phyloP scores from a whole-genome alignment of 73 alveolate genomes.

The Blepharisma stoltei region DNA sequence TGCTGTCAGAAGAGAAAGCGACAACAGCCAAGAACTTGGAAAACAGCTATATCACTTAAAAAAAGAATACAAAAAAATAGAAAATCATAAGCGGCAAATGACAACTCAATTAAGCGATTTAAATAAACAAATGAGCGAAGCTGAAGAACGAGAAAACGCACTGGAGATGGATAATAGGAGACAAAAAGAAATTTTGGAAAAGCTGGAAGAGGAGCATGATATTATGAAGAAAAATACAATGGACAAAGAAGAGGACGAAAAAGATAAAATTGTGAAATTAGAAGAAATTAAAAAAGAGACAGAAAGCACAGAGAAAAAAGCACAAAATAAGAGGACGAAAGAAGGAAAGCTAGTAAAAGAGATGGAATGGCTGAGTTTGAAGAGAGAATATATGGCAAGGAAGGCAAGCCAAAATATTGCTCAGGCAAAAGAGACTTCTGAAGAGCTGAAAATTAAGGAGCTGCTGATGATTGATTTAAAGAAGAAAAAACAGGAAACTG shows the following conservation, averaged over 20 bases:
- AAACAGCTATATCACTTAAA: constrained; percentile 59
- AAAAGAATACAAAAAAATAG: constrained; percentile 64
- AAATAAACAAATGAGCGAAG: constrained; percentile 62
- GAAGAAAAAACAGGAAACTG: constrained; percentile 88
- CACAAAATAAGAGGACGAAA: constrained; percentile 51
- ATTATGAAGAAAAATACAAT: constrained; percentile 39
- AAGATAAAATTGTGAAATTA: constrained; percentile 48
- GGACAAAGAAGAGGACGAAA: constrained; percentile 46
- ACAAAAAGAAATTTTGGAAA: constrained; percentile 63
- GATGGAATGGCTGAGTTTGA: constrained; percentile 79
- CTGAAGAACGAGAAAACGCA: constrained; percentile 69
- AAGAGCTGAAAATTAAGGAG: constrained; percentile 92
- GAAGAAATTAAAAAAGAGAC: constrained; percentile 54
- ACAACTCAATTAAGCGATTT: constrained; percentile 53
- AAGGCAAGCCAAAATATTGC: constrained; percentile 92
- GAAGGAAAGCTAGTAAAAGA: constrained; percentile 64
- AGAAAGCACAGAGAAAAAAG: constrained; percentile 58
- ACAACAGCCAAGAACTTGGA: constrained; percentile 52
- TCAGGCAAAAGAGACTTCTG: constrained; percentile 93
- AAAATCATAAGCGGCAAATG: constrained; percentile 44
- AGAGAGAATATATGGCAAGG: constrained; percentile 92
- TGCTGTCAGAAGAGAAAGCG: constrained; percentile 50
- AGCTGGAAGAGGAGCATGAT: constrained; percentile 63
- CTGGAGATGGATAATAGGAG: constrained; percentile 49
- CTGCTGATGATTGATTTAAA: constrained; percentile 84